phyloP scores from a whole-genome alignment of 805 yeast genomes.

The Lachancea meyersii region DNA sequence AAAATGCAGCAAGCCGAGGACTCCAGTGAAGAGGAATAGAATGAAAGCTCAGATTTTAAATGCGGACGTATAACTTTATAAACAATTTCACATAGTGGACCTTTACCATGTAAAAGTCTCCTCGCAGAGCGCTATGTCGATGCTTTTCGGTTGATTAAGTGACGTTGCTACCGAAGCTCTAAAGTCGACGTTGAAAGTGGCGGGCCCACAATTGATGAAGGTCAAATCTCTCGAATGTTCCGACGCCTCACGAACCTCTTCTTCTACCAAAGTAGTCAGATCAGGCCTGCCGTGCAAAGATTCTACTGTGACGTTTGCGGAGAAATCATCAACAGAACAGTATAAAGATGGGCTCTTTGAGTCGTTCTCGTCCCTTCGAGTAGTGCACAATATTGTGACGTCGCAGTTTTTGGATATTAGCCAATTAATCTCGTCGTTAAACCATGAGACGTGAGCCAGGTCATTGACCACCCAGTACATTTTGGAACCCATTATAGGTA shows the following conservation, averaged over 20 bases:
- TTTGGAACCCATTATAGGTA: constrained; percentile 33
- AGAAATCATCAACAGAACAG: neutral
- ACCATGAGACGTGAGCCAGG: constrained; percentile 45
- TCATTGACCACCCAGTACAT: constrained; percentile 63
- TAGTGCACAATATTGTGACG: constrained; percentile 13
- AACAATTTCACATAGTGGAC: too few species aligned
- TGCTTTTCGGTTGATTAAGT: constrained; percentile 23
- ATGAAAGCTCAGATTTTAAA: neutral
- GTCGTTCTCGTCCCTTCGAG: constrained; percentile 4
- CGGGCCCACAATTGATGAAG: constrained; percentile 59
- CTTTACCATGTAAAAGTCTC: constrained; percentile 33
- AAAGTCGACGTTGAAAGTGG: constrained; percentile 49
- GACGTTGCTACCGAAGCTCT: constrained; percentile 43
- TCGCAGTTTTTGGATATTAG: constrained; percentile 30
- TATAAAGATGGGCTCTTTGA: neutral
- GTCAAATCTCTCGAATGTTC: constrained; percentile 41
- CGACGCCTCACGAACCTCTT: constrained; percentile 30
- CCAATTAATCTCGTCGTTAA: constrained; percentile 36
- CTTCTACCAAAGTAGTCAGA: constrained; percentile 34
- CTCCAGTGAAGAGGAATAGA: constrained; percentile 11
- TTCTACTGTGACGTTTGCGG: constrained; percentile 1
- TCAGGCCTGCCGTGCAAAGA: constrained; percentile 42
- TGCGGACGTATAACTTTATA: too few species aligned
- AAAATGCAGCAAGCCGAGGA: constrained; percentile 22
- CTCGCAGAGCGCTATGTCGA: constrained; percentile 30